Base-by-base conservation (phyloP, 495 filamentous ascomycete species). In the Neurospora sp. region DNA sequence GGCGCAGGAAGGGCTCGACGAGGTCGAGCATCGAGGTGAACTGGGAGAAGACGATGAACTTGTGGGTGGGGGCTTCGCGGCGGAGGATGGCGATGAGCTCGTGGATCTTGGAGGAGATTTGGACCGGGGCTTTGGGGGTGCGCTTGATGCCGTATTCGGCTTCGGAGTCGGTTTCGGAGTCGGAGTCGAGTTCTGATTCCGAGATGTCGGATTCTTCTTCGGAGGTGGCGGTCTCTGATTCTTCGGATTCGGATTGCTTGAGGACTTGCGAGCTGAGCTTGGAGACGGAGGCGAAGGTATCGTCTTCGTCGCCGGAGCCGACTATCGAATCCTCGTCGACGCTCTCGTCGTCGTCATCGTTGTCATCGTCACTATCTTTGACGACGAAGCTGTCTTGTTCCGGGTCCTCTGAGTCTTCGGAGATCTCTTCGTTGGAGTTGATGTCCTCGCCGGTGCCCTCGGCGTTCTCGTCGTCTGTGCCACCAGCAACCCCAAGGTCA, bases 11-110 rank as follows among this genome's bases (percentile, higher is more conserved):
- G 18, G 96, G 96, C 80, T 98, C 94, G 76, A 98, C 89, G 35
- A 98, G 91, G 84, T 99, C 93, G 69, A 97, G 89, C 94, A 97
- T 97, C 0, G 93, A 94, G 12, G 93, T 96, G 81, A 97, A 97
- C 77, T 98, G 92, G 3, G 93, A 97, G 82, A 99, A 99, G 74
- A 99, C 93, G 79, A 99, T 99, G 80, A 96, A 96, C 80, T 99
- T 99, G 85, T 97, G 90, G 69, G 85, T 81, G 41, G 87, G 80
- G 0, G 90, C 88, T 80, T 99, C 96, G 72, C 89, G 89, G 76
- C 89, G 86, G 20, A 99, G 90, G 75, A 98, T 91, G 74, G 86
- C 82, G 81, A 98, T 87, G 35, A 98, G 85, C 71, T 93, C 89
- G 69, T 89, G 90, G 78, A 98, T 96, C 83, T 99, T 99, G 73